Base-by-base conservation (phyloP, 306 rosid species). In the Mucuna pruriens region DNA sequence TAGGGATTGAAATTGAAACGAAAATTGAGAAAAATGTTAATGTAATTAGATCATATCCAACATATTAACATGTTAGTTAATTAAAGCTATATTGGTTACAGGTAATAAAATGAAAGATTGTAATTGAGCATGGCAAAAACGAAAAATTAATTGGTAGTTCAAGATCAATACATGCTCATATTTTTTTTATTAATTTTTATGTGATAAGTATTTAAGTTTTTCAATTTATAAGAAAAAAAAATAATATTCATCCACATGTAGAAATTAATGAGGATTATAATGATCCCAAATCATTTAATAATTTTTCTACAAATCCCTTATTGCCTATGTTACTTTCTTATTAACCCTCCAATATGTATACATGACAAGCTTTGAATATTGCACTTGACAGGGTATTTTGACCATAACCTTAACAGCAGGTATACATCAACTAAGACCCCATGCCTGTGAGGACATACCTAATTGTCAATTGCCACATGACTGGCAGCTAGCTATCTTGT, bases 401-500 rank as follows among this genome's bases (percentile, higher is more conserved):
- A 71, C 63, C 6, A 76, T 94, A 45, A 80, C 97, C 34, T 77
- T 92, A 48, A 92, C 98, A 4, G 98, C 98, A 71, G 80, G 85
- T 10, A 39, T 92, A 64, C 83, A 49, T 69, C 84, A 73, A 39
- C 54, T 91, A 11, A 90, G 97, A 34, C 97, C 98, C 12, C 46
- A 76, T 19, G 7, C 55, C 63, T 94, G 97, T 80, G n/a, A 31
- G 1, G 84, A 73, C 0, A 39, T 73, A 74, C 54, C 81, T 11
- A 45, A 87, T 23, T 88, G 97, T 79, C 74, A 84, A 71, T 34
- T 68, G 68, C 90, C 97, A 26, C 46, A 78, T 19, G 19, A 10
- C 1, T 94, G 96, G 97, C 98, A 94, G 70, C 88, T 94, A 2
- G 72, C 66, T 3, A 17, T 91, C 68, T 89, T 94, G 36, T 94